A percentile compares a stretch with the other conserved stretches of the same genome.
phyloP scores from a whole-genome alignment of 768 basidiomycete genomes.

The Coprinellus micaceus region DNA sequence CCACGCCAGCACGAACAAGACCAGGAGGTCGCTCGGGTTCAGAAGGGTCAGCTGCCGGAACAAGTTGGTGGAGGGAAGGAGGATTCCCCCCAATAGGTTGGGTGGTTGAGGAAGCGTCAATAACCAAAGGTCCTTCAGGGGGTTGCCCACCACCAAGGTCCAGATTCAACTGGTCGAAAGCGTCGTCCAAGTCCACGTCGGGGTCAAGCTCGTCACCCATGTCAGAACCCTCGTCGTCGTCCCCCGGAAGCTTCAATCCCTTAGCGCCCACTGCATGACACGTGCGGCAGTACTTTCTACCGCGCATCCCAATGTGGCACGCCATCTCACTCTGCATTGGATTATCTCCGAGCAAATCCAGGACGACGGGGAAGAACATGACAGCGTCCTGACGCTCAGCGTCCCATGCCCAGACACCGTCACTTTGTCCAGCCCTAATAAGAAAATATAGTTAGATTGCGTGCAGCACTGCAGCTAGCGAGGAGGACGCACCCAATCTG shows the following conservation, averaged over 20 bases:
- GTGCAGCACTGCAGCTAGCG: background rate
- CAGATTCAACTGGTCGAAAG: background rate
- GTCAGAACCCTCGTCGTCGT: background rate
- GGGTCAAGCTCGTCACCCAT: background rate
- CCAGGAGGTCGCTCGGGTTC: too few species aligned
- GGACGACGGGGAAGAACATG: background rate
- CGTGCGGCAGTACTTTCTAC: constrained; percentile 36
- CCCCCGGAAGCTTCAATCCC: background rate
- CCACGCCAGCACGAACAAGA: too few species aligned
- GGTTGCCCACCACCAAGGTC: background rate
- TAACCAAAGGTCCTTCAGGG: background rate
- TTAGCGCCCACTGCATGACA: constrained; percentile 28
- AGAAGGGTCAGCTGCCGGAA: too few species aligned
- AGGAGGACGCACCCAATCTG: constrained; percentile 27
- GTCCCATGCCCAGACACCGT: background rate
- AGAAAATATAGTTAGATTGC: constrained; percentile 26
- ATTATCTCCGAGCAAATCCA: constrained; percentile 35
- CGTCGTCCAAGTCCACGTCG: constrained; percentile 20
- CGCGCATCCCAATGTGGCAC: constrained; percentile 38
- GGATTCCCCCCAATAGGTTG: too few species aligned
- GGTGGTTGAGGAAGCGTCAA: too few species aligned
- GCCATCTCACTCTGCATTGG: constrained; percentile 45
- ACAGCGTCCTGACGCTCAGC: background rate
- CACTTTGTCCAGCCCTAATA: background rate
- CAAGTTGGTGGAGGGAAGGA: too few species aligned